Conservation (phyloP, 108 stramenopile species). For the Asterionellopsis glacialis region DNA sequence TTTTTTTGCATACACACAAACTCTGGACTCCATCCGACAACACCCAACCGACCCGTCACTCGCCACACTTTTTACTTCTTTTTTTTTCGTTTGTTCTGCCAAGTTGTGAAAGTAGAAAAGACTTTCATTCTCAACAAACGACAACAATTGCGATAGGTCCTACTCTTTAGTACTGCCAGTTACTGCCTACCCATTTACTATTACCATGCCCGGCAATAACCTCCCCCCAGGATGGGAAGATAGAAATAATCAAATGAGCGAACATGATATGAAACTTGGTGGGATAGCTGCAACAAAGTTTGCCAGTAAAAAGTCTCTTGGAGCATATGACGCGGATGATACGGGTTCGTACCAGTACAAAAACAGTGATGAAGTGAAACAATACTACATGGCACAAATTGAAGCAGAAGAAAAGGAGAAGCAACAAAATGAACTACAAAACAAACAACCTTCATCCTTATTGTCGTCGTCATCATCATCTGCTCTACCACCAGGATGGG, state of each 20-base stretch:
- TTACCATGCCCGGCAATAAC: neutral
- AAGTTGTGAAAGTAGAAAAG: too few relatives aligned
- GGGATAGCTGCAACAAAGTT: constrained; percentile 30
- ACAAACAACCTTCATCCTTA: neutral
- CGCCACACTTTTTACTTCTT: too few relatives aligned
- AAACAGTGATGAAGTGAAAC: constrained; percentile 25
- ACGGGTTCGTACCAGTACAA: constrained; percentile 11
- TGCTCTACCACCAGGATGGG: constrained; percentile 19
- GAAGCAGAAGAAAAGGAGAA: constrained; percentile 4
- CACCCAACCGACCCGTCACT: too few relatives aligned
- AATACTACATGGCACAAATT: constrained; percentile 14
- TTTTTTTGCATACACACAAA: too few relatives aligned
- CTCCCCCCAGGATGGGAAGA: constrained; percentile 30
- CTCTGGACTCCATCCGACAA: too few relatives aligned
- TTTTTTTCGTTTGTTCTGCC: too few relatives aligned
- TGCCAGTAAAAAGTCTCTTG: constrained; percentile 6
- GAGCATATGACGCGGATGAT: constrained; percentile 6
- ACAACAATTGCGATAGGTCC: too few relatives aligned
- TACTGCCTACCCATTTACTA: too few relatives aligned
- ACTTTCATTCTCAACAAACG: too few relatives aligned
- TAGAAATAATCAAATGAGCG: constrained; percentile 32
- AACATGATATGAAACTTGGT: constrained; percentile 36
- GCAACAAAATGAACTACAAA: constrained; percentile 3
- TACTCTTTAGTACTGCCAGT: too few relatives aligned
- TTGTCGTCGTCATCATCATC: neutral